Evolutionary conservation across 1,139 yeast species (phyloP).

Genomic region (Taphrina wiesneri): DNA sequence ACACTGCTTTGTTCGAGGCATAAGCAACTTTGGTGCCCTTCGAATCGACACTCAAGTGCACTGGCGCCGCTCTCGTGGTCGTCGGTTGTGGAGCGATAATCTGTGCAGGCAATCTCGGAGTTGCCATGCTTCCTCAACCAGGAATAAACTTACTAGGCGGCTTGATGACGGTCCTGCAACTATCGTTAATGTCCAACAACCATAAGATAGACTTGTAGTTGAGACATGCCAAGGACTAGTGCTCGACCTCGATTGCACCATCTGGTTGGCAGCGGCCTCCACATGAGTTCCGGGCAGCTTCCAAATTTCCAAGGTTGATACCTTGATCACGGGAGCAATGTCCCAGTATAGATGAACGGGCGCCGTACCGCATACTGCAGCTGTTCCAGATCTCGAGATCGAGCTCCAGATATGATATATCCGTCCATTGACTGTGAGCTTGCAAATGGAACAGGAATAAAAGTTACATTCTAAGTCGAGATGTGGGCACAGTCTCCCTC

Average conservation of each 20-base stretch:
- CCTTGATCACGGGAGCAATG: background rate
- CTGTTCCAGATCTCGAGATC: too few species aligned
- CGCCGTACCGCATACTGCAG: too few species aligned
- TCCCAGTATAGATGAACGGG: background rate
- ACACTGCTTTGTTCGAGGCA: conserved; percentile 77
- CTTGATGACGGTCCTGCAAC: background rate
- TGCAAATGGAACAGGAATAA: too few species aligned
- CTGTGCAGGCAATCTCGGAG: background rate
- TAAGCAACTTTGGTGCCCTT: conserved; percentile 71
- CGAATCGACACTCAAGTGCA: conserved; percentile 72
- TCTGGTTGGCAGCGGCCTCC: background rate
- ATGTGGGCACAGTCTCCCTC: too few species aligned
- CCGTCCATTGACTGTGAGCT: too few species aligned
- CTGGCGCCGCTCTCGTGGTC: conserved; percentile 68
- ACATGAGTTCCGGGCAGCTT: background rate
- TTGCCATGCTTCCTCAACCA: background rate
- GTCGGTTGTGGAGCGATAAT: conserved; percentile 51
- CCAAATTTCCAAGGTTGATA: too few species aligned
- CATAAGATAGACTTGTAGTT: too few species aligned
- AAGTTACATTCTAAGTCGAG: too few species aligned
- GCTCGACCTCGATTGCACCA: background rate
- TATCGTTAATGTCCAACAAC: too few species aligned
- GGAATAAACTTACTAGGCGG: background rate
- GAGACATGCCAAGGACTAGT: too few species aligned
- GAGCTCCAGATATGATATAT: too few species aligned